Base-by-base conservation (phyloP, 331 rosid genomes). In the Quercus phellos region DNA sequence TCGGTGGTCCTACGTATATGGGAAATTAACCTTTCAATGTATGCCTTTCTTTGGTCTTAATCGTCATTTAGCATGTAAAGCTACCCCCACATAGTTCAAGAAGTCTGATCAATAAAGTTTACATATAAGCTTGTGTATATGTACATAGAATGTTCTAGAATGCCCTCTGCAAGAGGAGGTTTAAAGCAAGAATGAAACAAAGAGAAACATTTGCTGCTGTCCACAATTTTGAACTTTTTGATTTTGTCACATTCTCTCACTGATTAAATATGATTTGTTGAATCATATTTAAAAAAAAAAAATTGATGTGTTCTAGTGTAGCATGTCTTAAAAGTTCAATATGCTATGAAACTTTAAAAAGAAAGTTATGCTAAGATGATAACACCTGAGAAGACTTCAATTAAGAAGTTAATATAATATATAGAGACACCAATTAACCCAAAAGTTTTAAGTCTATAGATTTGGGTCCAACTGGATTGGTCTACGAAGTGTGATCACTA, bases 1-100 rank as follows among this genome's bases (percentile, higher is more conserved):
- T 69, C 24, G 71, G 87, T 78, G 93, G 90, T 46, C 86, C 94
- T 73, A 55, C 89, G 7, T 92, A 88, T 78, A 86, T 87, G 89
- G 94, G 92, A 83, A 89, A 88, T 32, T 90, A 80, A 76, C 29
- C 12, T n/a, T n/a, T 42, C 29, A 51, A 9, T 60, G 76, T 75
- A 55, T 71, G 51, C 76, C 34, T 76, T 63, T 59, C 24, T 76
- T 61, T 63, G 76, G 53, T 53, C 70, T 68, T 29, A 38, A 54
- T 50, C 72, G 30, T 46, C 50, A 50, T 26, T 16, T 3, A 17
- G 19, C 56, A 38, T 50, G 26, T 3, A 19, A 51, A 55, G 43
- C 66, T 53, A 22, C 46, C 68, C 69, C 5, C 18, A 29, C 30
- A 27, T n/a, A 14, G 43, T 27, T 29, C 69, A 8, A 61, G 69